Evolutionary conservation across 1,284 basidiomycete genomes (phyloP).

Genomic region (Fomitopsis schrenkii): DNA sequence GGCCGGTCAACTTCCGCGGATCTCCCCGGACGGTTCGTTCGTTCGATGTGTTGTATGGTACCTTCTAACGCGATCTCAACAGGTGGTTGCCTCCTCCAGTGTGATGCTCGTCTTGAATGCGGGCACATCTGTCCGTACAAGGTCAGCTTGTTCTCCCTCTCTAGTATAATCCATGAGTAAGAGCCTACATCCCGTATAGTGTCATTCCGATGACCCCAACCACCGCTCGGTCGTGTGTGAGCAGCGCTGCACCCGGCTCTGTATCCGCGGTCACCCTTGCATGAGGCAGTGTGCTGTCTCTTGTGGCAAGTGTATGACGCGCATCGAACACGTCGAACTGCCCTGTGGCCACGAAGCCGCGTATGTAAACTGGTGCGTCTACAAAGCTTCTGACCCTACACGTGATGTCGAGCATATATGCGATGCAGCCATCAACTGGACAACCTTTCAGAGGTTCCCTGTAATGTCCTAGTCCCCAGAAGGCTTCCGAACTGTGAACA

Average conservation of each 20-base stretch:
- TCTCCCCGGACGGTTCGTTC: slow-evolving; percentile 43
- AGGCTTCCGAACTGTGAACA: slow-evolving; percentile 58
- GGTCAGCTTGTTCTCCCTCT: slow-evolving; percentile 29
- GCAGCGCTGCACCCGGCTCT: slow-evolving; percentile 49
- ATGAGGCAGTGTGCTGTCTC: slow-evolving; percentile 44
- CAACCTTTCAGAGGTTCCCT: slow-evolving; percentile 40
- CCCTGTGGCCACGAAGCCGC: slow-evolving; percentile 59
- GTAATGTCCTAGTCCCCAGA: slow-evolving; percentile 41
- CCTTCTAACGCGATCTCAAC: not conserved
- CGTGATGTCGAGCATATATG: no score
- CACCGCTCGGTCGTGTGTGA: slow-evolving; percentile 50
- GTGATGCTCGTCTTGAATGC: slow-evolving; percentile 56
- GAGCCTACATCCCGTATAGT: slow-evolving; percentile 33
- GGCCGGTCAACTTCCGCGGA: slow-evolving; percentile 47
- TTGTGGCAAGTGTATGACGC: slow-evolving; percentile 58
- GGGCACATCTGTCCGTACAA: slow-evolving; percentile 67
- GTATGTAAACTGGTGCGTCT: slow-evolving; percentile 51
- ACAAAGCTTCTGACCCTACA: no score
- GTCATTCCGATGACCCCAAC: slow-evolving; percentile 60
- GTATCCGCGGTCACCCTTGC: slow-evolving; percentile 59
- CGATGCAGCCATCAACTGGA: slow-evolving; percentile 43
- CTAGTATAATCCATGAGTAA: no score
- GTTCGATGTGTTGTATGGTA: not conserved
- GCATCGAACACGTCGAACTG: slow-evolving; percentile 42
- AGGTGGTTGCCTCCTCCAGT: slow-evolving; percentile 64